Evolutionary conservation across 1,284 basidiomycete species (phyloP), one percentile per base, ranked within the genome.

Genomic region (Ustilago tritici): DNA sequence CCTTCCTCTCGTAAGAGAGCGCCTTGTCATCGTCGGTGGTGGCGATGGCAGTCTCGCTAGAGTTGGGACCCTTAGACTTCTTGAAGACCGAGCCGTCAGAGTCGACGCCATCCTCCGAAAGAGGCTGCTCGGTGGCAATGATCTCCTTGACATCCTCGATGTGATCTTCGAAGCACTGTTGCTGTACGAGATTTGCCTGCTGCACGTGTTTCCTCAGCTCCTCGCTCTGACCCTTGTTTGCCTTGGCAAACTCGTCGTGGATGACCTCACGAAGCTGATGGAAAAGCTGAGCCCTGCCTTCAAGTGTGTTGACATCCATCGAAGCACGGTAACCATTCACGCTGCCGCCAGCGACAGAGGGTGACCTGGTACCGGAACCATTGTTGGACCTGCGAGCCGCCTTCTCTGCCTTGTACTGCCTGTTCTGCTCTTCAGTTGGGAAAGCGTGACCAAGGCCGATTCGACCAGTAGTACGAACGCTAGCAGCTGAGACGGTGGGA

Each of bases 211-310:
- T 61, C 35, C 70, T 52, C n/a, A 80, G 23, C 47, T 76, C 61
- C 50, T 78, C 78, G 17, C 64, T 70, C 59, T 81, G 79, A 31
- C 66, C 70, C 9, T 64, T 65, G 41, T 77, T 77, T 23, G 61
- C 79, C n/a, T 61, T 61, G 14, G 56, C 56, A 17, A 81, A 73
- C 31, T 81, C 79, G 6, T 81, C 74, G 57, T 79, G 79, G 31
- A 81, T 77, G 14, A 78, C 61, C n/a, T 72, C 72, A 8, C 70
- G 65, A 15, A 71, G 47, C 50, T 76, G 77, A 10, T 53, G 28
- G 41, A 79, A 71, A 35, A 72, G 61, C 36, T 64, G 65, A n/a
- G 67, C 34, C 38, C 73, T 65, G 10, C 73, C 73, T 17, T 79
- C 65, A n/a, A 59, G 2, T 1, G 73, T 70, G 61, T 73, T 76